Evolutionary conservation across 2,329 filamentous ascomycete species (phyloP).

Genomic region (Paecilomyces dactylethromorphus): DNA sequence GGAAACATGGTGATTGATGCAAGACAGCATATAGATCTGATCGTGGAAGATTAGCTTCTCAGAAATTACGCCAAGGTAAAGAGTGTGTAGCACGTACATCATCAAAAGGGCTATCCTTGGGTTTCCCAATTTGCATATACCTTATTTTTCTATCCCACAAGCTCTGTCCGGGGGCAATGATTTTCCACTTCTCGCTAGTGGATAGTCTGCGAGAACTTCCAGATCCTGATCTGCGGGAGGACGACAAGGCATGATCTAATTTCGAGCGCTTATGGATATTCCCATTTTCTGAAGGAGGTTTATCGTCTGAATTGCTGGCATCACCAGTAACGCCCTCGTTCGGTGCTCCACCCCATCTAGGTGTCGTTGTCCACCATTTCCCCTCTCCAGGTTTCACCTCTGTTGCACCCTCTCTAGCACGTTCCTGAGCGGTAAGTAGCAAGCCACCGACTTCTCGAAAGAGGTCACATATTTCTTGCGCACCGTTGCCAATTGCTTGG

Average conservation of each 20-base stretch:
- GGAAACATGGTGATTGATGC: constrained; percentile 56
- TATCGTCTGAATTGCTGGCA: constrained; percentile 21
- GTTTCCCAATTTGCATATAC: constrained; percentile 53
- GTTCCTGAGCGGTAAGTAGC: constrained; percentile 54
- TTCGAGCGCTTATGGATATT: constrained; percentile 33
- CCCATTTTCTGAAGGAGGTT: constrained; percentile 20
- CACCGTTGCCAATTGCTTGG: constrained; percentile 21
- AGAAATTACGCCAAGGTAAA: background rate
- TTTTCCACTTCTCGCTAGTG: constrained; percentile 47
- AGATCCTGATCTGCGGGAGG: constrained; percentile 24
- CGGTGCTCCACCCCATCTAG: constrained; percentile 50
- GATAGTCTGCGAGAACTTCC: constrained; percentile 35
- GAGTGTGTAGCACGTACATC: constrained; percentile 41
- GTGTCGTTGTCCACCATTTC: constrained; percentile 54
- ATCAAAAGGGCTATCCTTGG: constrained; percentile 40
- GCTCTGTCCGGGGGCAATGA: constrained; percentile 43
- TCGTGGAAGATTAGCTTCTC: constrained; percentile 1
- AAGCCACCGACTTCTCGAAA: constrained; percentile 53
- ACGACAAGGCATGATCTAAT: constrained; percentile 25
- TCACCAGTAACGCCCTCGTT: constrained; percentile 29
- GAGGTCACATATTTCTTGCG: constrained; percentile 44
- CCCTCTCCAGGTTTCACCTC: constrained; percentile 48
- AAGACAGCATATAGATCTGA: constrained; percentile 56
- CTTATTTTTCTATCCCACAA: constrained; percentile 52
- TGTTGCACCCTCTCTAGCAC: constrained; percentile 47